Conservation (phyloP, 2,329 filamentous ascomycete species). For the Pseudocercospora fijiensis region DNA sequence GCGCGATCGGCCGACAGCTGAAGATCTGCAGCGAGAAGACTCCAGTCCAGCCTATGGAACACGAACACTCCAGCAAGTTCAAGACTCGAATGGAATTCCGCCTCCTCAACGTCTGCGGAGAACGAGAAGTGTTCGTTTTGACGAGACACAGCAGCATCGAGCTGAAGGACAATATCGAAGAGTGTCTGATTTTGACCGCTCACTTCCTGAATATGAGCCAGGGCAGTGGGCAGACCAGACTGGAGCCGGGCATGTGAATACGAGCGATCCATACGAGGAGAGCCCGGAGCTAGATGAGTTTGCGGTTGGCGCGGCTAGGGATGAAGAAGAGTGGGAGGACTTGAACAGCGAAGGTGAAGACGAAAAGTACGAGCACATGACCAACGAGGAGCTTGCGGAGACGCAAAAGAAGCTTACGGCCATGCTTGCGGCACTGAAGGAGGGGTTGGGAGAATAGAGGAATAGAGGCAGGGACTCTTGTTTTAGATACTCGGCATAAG, state of each 20-base stretch:
- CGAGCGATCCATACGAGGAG: background rate
- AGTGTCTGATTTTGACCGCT: background rate
- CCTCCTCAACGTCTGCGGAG: background rate
- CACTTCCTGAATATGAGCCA: background rate
- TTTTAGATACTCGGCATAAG: background rate
- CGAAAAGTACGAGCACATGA: background rate
- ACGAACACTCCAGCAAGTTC: background rate
- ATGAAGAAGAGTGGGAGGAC: background rate
- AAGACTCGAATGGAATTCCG: background rate
- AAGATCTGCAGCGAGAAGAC: background rate
- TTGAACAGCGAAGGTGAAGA: background rate
- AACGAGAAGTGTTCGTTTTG: constrained; percentile 4
- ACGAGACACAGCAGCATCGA: background rate
- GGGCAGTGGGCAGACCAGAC: constrained; percentile 5
- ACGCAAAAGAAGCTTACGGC: background rate
- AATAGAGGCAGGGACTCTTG: background rate
- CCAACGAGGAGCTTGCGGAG: background rate
- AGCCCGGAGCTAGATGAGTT: background rate
- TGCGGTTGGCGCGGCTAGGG: no score
- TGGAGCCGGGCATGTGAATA: background rate
- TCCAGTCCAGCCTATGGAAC: no score
- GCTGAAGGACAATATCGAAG: constrained; percentile 8
- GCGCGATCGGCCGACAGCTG: background rate
- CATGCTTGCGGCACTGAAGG: background rate
- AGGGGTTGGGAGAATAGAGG: no score